Evolutionary conservation across 2,329 filamentous ascomycete species (phyloP).

Genomic region (Calonectria hawksworthii): DNA sequence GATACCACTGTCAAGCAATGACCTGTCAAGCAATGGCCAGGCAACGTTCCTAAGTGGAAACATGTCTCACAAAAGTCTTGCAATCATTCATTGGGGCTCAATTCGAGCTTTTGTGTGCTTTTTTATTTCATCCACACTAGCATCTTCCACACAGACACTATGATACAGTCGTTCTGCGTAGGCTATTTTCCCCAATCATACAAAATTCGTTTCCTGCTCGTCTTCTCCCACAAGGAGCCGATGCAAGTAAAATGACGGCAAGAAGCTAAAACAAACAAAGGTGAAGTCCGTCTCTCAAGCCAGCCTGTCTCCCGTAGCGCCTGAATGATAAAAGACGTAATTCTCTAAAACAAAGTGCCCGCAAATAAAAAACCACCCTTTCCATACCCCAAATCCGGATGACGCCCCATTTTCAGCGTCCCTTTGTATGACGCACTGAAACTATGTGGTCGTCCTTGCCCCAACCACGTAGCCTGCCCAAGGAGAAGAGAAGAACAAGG

Average conservation of each 20-base stretch:
- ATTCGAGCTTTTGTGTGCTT: slow-evolving; percentile 30
- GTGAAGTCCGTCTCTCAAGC: slow-evolving; percentile 24
- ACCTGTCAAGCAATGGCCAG: neutral
- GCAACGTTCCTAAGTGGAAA: neutral
- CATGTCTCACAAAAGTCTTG: neutral
- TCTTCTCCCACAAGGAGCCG: slow-evolving; percentile 15
- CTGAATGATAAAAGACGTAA: slow-evolving; percentile 32
- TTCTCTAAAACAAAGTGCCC: slow-evolving; percentile 40
- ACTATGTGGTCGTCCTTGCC: slow-evolving; percentile 37
- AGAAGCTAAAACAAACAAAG: slow-evolving; percentile 9
- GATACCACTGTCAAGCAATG: too few species aligned
- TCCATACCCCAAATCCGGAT: slow-evolving; percentile 29
- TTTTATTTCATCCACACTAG: slow-evolving; percentile 26
- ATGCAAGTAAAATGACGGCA: slow-evolving; percentile 22
- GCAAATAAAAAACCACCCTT: slow-evolving; percentile 22
- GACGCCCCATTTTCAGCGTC: slow-evolving; percentile 32
- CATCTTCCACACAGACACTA: slow-evolving; percentile 29
- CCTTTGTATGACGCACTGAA: slow-evolving; percentile 36
- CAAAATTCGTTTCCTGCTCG: slow-evolving; percentile 31
- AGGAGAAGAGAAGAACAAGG: slow-evolving; percentile 34
- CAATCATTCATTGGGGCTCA: slow-evolving; percentile 22
- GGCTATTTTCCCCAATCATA: slow-evolving; percentile 34
- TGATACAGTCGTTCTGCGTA: slow-evolving; percentile 33
- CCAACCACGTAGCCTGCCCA: slow-evolving; percentile 32
- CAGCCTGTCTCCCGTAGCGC: slow-evolving; percentile 37